Base-by-base conservation (phyloP, 148 eudicot species). In the Suaeda aralocaspica region DNA sequence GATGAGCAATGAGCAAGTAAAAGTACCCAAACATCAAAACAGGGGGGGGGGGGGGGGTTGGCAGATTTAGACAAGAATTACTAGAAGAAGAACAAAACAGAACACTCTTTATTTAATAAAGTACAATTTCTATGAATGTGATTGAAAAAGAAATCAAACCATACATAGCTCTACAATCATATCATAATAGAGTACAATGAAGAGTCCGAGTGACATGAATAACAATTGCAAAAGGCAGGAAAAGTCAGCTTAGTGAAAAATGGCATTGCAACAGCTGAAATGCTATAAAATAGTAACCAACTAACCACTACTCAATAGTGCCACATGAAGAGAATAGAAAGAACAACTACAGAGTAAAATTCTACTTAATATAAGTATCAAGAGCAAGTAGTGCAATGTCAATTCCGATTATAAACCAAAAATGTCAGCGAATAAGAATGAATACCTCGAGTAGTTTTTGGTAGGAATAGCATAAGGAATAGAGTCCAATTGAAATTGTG, bases 401-500 rank as follows among this genome's bases (percentile, higher is more conserved):
- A 66, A 28, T 51, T 15, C 29, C 42, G 26, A 19, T 8, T 19
- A 45, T 45, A 59, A 8, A 16, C 24, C 41, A 28, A 21, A 28
- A 8, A 11, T 14, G 33, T 13, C 9, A 60, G 64, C 10, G n/a
- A 30, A 1, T 0, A 22, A 52, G 9, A 53, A 13, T 52, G 6
- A 12, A 39, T 68, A 68, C 71, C 71, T 68, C 50, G 49, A 6
- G 33, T 68, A 68, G 22, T 14, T 21, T 53, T 53, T 68, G 13
- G 61, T 68, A 24, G 71, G 71, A 5, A 68, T 68, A 21, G 71
- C 71, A 53, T 68, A 68, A 14, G 71, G 71, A 52, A 68, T 67
- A 34, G 71, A 68, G 24, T 34, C 61, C 33, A 55, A 53, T 36
- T 68, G 61, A 53, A 52, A 57, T 22, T 55, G 60, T 7, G 61